Evolutionary conservation across 495 filamentous ascomycete species (phyloP).

Genomic region (Aspergillus bertholletiae): DNA sequence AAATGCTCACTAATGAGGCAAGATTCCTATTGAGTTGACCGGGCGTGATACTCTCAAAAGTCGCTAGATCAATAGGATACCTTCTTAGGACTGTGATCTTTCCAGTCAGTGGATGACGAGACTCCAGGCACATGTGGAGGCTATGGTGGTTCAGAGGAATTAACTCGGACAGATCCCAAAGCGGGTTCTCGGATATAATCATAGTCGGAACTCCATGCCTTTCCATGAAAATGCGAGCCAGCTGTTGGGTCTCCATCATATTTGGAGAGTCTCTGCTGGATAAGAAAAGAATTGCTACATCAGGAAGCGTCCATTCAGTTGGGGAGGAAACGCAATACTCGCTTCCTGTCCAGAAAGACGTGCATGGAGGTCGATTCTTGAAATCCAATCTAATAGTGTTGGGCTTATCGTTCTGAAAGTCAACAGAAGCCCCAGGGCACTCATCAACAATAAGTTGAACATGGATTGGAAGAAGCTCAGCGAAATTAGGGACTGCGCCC

Average conservation of each 20-base stretch:
- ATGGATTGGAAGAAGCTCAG: conserved; percentile 73
- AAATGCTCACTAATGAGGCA: conserved; percentile 58
- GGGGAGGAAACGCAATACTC: conserved; percentile 44
- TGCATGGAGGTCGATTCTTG: conserved; percentile 50
- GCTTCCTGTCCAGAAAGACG: conserved; percentile 44
- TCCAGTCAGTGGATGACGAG: conserved; percentile 47
- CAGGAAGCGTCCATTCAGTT: conserved; percentile 61
- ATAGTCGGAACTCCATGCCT: conserved; percentile 64
- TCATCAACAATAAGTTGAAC: conserved; percentile 73
- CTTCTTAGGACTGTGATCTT: conserved; percentile 52
- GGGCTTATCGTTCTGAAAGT: conserved; percentile 36
- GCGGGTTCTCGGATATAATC: conserved; percentile 60
- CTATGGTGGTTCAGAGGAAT: conserved; percentile 50
- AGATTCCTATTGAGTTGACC: conserved; percentile 73
- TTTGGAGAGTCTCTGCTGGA: conserved; percentile 50
- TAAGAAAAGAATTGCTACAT: conserved; percentile 67
- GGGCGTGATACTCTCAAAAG: conserved; percentile 68
- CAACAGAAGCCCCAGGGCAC: conserved; percentile 53
- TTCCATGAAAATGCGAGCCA: conserved; percentile 60
- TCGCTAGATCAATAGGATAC: conserved; percentile 68
- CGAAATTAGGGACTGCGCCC: conserved; percentile 50
- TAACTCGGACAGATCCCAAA: conserved; percentile 44
- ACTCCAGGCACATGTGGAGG: conserved; percentile 69
- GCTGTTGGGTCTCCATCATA: conserved; percentile 46
- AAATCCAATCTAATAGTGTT: conserved; percentile 53